These are phyloP conservation scores for Lithospermum erythrorhizon DNA, from an alignment of 257 asterid genomes.

Conservation along the genomic window DNA sequence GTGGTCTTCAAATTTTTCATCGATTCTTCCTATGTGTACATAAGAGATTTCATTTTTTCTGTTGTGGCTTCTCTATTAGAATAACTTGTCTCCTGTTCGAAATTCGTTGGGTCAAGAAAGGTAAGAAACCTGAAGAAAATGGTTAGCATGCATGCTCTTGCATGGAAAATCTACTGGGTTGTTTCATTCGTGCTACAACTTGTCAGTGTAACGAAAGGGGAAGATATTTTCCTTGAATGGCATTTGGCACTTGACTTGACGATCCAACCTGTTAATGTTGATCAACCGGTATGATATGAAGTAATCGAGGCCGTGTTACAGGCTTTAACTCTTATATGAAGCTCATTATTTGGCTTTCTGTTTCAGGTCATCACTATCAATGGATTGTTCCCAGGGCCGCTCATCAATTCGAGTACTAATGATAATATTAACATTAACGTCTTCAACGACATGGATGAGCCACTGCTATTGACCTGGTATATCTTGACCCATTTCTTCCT, in stretches of 20 bases:
- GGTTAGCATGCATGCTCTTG: background rate
- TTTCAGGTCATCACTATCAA: constrained; percentile 63
- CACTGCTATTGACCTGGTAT: constrained; percentile 71
- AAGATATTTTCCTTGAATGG: constrained; percentile 44
- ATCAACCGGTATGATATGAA: constrained; percentile 26
- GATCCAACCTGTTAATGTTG: constrained; percentile 21
- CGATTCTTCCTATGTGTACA: background rate
- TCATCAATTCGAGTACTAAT: constrained; percentile 47
- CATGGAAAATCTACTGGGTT: background rate
- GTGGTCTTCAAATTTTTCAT: too few species aligned
- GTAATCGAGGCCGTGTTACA: background rate
- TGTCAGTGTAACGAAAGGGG: constrained; percentile 18
- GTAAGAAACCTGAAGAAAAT: background rate
- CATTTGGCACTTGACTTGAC: constrained; percentile 27
- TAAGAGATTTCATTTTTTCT: background rate
- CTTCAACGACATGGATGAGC: constrained; percentile 53
- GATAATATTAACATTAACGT: constrained; percentile 51
- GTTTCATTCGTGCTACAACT: background rate
- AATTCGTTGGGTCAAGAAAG: background rate
- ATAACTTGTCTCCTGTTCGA: background rate
- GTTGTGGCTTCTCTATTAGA: background rate
- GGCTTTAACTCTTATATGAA: background rate
- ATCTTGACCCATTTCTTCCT: too few species aligned
- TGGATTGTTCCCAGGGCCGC: constrained; percentile 71
- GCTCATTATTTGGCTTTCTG: background rate